Conservation (phyloP, 805 yeast species). For the Tetrapisispora nanseiensis region DNA sequence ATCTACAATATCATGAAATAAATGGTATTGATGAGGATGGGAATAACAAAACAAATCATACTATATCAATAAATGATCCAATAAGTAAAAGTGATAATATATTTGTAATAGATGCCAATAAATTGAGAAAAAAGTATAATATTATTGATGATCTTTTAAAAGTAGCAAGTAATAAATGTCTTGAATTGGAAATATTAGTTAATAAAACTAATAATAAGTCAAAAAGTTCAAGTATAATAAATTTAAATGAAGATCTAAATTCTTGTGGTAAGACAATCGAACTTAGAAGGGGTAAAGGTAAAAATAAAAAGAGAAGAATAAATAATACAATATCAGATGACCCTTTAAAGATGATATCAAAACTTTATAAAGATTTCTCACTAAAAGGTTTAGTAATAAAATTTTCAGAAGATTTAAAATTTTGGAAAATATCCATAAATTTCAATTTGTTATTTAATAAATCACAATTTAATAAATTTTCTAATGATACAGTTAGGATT, state of each 20-base stretch:
- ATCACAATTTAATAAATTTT: conserved; percentile 17
- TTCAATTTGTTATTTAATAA: neutral
- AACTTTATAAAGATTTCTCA: neutral
- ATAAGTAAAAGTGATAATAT: neutral
- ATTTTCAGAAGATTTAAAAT: neutral
- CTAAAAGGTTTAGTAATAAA: neutral
- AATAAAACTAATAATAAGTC: neutral
- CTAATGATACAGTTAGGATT: conserved; percentile 14
- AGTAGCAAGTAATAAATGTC: neutral
- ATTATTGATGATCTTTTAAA: neutral
- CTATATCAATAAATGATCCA: neutral
- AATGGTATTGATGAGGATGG: neutral
- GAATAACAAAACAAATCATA: neutral
- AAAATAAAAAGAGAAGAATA: conserved; percentile 1
- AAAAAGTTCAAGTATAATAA: neutral
- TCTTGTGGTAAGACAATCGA: no score
- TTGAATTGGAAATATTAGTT: neutral
- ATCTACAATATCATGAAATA: neutral
- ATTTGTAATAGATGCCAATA: neutral
- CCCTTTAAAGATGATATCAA: neutral
- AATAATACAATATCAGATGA: neutral
- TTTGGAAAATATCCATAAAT: neutral
- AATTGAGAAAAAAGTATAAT: neutral
- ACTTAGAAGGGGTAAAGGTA: neutral
- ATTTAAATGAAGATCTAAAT: neutral